Percentiles rank a stretch among this genome's conserved stretches.
Evolutionary conservation across 495 filamentous ascomycete species (phyloP).

Genomic region (Clohesyomyces aquaticus): DNA sequence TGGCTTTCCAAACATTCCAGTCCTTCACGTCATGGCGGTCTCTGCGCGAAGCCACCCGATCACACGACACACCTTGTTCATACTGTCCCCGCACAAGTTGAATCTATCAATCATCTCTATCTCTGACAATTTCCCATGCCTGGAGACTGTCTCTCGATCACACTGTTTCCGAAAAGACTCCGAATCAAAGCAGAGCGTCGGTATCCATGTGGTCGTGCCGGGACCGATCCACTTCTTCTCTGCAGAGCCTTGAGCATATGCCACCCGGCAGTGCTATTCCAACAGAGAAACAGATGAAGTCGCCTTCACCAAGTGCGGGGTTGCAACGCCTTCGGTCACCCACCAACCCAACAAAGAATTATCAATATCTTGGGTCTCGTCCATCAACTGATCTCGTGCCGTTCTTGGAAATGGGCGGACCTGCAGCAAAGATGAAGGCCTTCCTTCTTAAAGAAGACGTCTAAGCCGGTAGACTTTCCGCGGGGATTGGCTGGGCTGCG

Average conservation of each 20-base stretch:
- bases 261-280: not conserved
- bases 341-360: slow-evolving; percentile 1
- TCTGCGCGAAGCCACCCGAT: not conserved
- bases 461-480: not conserved
- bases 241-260: not conserved
- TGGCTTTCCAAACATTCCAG: not conserved
- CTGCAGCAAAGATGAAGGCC: not conserved
- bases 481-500: not conserved
- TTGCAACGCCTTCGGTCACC: not conserved
- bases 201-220: too few species aligned
- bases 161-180: too few species aligned
- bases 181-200: too few species aligned
- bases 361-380: not conserved
- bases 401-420: not conserved
- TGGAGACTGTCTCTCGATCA: too few species aligned
- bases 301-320: not conserved
- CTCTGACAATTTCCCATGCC: too few species aligned
- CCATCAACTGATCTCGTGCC: not conserved
- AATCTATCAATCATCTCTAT: not conserved
- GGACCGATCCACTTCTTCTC: not conserved
- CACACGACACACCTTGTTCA: not conserved
- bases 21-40: not conserved
- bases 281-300: not conserved
- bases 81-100: not conserved
- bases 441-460: not conserved